Percentiles rank a stretch among this genome's conserved stretches.
Evolutionary conservation across 2,329 filamentous ascomycete species (phyloP).

Genomic region (Chaetomium globosum): DNA sequence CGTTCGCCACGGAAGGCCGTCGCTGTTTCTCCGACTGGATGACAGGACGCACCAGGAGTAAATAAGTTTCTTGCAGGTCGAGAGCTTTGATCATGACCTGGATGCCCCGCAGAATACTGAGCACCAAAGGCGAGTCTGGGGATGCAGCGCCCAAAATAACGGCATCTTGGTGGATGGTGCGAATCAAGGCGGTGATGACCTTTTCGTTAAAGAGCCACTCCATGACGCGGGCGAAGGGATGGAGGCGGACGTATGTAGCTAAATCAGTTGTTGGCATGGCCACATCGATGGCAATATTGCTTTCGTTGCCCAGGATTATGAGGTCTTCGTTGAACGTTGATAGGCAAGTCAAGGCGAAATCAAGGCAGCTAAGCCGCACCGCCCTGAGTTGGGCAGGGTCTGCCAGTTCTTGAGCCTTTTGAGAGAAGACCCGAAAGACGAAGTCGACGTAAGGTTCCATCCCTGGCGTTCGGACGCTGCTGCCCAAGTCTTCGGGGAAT

Average conservation of each 20-base stretch:
- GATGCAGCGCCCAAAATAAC: slow-evolving; percentile 71
- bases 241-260: slow-evolving; percentile 77
- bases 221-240: slow-evolving; percentile 93
- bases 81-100: slow-evolving; percentile 82
- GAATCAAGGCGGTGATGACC: slow-evolving; percentile 77
- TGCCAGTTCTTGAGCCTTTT: slow-evolving; percentile 64
- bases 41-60: slow-evolving; percentile 81
- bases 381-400: slow-evolving; percentile 71
- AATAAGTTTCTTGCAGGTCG: slow-evolving; percentile 86
- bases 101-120: slow-evolving; percentile 77
- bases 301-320: slow-evolving; percentile 79
- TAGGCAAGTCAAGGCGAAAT: slow-evolving; percentile 79
- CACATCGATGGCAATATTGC: slow-evolving; percentile 72
- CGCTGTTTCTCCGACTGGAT: slow-evolving; percentile 68
- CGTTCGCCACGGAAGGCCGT: slow-evolving; percentile 66
- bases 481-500: slow-evolving; percentile 84
- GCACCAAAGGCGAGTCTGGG: slow-evolving; percentile 77
- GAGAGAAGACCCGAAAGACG: slow-evolving; percentile 73
- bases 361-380: slow-evolving; percentile 77
- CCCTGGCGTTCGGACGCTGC: slow-evolving; percentile 73
- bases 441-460: slow-evolving; percentile 95
- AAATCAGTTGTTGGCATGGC: slow-evolving; percentile 75
- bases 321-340: slow-evolving; percentile 92
- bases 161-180: slow-evolving; percentile 74
- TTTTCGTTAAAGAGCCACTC: slow-evolving; percentile 98